phyloP scores from a whole-genome alignment of 1,284 basidiomycete genomes.

The Moniliophthora roreri region DNA sequence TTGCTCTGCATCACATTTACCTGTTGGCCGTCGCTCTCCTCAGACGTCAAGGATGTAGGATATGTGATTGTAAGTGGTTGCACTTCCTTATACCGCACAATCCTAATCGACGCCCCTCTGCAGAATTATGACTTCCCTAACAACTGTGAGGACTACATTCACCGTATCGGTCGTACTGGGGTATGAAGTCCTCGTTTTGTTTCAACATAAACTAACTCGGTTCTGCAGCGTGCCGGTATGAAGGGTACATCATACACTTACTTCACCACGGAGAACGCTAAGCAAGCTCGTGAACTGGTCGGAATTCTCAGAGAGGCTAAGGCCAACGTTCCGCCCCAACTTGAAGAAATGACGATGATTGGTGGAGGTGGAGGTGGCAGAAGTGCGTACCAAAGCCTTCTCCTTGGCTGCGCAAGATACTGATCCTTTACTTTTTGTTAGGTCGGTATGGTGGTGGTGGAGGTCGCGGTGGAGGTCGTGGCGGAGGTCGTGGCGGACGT shows the following conservation, averaged over 20 bases:
- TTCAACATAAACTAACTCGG: conserved; percentile 15
- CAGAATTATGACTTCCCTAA: conserved; percentile 98
- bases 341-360: conserved; percentile 92
- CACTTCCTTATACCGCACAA: conserved; percentile 3
- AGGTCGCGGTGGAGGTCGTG: conserved; percentile 39
- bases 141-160: conserved; percentile 93
- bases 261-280: conserved; percentile 94
- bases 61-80: conserved; percentile 78
- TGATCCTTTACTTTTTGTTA: conserved; percentile 24
- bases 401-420: conserved; percentile 4
- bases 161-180: conserved; percentile 90
- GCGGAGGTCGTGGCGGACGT: conserved; percentile 33
- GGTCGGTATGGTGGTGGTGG: conserved; percentile 54
- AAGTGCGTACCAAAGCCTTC: conserved; percentile 43
- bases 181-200: conserved; percentile 40
- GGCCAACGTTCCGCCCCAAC: conserved; percentile 82
- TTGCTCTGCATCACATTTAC: conserved; percentile 32
- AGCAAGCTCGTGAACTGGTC: conserved; percentile 90
- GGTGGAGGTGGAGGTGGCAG: conserved; percentile 77
- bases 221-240: conserved; percentile 76
- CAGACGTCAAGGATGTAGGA: conserved; percentile 95
- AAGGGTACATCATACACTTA: conserved; percentile 94
- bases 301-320: conserved; percentile 90
- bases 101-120: conserved; percentile 22
- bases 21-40: conserved; percentile 30